Evolutionary conservation across 345 rosid genomes (phyloP).

Genomic region (Ricinus communis): DNA sequence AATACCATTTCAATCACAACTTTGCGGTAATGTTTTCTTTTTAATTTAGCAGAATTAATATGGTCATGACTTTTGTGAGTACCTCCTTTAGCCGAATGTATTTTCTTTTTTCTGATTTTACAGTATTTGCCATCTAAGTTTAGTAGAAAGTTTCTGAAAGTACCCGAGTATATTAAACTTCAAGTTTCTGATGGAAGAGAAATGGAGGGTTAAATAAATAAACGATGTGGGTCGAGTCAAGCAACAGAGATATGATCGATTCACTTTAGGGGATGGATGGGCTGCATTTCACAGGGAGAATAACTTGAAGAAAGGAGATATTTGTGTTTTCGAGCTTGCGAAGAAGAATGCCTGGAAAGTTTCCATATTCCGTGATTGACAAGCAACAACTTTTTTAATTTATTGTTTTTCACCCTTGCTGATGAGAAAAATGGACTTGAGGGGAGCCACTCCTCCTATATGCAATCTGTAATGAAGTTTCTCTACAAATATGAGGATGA

Average conservation of each 20-base stretch:
- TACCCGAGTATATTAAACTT: conserved; percentile 16
- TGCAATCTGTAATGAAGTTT: too few relatives aligned
- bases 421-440: too few relatives aligned
- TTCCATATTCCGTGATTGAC: conserved; percentile 2
- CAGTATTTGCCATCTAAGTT: conserved; percentile 25
- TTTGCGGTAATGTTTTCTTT: conserved; percentile 16
- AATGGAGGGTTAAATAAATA: not conserved
- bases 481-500: too few relatives aligned
- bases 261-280: conserved; percentile 20
- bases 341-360: conserved; percentile 2
- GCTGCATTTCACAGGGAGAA: not conserved
- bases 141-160: conserved; percentile 2
- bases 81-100: not conserved
- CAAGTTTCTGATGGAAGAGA: conserved; percentile 15
- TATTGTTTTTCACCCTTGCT: too few relatives aligned
- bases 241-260: too few relatives aligned
- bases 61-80: not conserved
- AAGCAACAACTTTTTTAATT: too few relatives aligned
- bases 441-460: too few relatives aligned
- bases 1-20: conserved; percentile 10
- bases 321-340: conserved; percentile 20
- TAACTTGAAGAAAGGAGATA: conserved; percentile 11
- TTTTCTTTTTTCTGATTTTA: conserved; percentile 3
- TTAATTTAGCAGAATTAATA: too few relatives aligned
- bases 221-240: not conserved